Conservation (phyloP, 257 asterid species). For the Capsicum rhomboideum region DNA sequence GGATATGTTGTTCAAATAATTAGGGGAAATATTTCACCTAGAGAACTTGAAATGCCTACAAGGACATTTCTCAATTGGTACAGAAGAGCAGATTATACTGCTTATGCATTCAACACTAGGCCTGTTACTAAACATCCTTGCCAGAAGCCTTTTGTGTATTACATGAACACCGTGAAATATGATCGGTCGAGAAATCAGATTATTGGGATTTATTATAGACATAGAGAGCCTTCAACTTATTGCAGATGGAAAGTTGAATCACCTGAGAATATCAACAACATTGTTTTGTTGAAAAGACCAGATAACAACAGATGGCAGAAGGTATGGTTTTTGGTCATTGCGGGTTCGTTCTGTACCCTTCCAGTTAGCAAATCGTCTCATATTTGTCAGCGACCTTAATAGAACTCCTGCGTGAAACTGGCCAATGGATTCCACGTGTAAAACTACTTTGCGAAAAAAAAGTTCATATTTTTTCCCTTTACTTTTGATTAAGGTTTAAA, state of each 20-base stretch:
- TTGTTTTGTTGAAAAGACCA: slow-evolving; percentile 42
- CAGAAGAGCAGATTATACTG: slow-evolving; percentile 53
- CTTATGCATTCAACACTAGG: slow-evolving; percentile 63
- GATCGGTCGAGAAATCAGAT: slow-evolving; percentile 27
- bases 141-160: slow-evolving; percentile 53
- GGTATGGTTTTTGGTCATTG: slow-evolving; percentile 15
- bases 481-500: no score
- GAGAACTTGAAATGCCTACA: slow-evolving; percentile 68
- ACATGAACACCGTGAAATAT: slow-evolving; percentile 23
- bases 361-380: neutral
- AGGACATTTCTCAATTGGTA: slow-evolving; percentile 71
- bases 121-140: slow-evolving; percentile 60
- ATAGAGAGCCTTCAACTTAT: slow-evolving; percentile 30
- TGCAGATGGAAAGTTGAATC: slow-evolving; percentile 44
- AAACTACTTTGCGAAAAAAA: no score
- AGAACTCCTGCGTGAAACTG: no score
- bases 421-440: no score
- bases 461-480: no score
- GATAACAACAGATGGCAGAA: slow-evolving; percentile 48
- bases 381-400: no score
- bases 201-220: slow-evolving; percentile 31
- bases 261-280: slow-evolving; percentile 29
- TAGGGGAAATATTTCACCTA: slow-evolving; percentile 54
- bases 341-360: neutral
- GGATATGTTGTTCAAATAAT: slow-evolving; percentile 55